Conservation (phyloP, 768 basidiomycete genomes). For the Artomyces pyxidatus region DNA sequence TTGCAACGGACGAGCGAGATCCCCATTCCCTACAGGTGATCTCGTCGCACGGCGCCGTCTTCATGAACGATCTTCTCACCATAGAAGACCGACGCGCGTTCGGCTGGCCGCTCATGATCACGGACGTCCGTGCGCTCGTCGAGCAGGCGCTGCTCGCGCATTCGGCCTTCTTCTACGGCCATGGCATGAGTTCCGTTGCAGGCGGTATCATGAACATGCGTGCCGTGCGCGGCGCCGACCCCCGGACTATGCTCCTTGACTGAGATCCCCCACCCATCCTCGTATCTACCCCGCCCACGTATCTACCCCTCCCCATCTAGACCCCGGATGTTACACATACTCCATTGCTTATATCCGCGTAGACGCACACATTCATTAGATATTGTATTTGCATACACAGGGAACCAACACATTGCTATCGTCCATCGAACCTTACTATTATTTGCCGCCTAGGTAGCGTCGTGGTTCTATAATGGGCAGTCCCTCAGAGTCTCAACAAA, state of each 20-base stretch:
- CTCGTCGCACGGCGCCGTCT: constrained; percentile 27
- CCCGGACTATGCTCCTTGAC: constrained; percentile 26
- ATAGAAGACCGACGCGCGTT: constrained; percentile 30
- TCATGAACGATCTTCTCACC: constrained; percentile 35
- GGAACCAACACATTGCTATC: too few species aligned
- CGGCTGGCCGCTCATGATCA: constrained; percentile 36
- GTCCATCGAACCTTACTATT: too few species aligned
- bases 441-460: too few species aligned
- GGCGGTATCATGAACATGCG: constrained; percentile 33
- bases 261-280: constrained; percentile 15
- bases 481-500: too few species aligned
- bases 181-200: constrained; percentile 30
- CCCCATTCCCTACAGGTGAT: constrained; percentile 25
- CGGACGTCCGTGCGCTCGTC: constrained; percentile 34
- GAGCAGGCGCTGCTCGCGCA: constrained; percentile 32
- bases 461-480: too few species aligned
- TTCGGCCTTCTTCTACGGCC: constrained; percentile 31
- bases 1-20: constrained; percentile 37
- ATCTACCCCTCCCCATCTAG: background rate
- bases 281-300: background rate
- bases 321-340: background rate
- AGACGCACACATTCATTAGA: background rate
- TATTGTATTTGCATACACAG: background rate
- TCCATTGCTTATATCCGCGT: background rate
- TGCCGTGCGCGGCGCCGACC: constrained; percentile 29